Conservation (phyloP, 2,329 filamentous ascomycete genomes). For the Penicillium sp. region DNA sequence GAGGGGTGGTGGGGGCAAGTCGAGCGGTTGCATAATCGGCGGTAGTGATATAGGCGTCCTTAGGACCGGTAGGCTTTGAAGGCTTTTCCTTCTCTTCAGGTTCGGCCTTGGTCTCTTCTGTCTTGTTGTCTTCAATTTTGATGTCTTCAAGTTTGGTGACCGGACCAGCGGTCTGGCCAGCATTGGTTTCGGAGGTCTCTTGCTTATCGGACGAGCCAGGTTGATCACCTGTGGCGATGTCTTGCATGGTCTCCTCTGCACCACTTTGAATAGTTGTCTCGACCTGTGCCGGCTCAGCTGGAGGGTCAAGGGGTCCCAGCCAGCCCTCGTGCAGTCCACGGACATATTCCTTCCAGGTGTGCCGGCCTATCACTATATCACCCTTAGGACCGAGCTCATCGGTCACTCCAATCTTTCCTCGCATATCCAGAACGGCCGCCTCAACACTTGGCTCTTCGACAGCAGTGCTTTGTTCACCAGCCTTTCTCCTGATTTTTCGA, state of each 20-base stretch:
- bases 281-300: constrained; percentile 24
- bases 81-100: constrained; percentile 48
- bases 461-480: constrained; percentile 57
- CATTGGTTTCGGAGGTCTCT: constrained; percentile 38
- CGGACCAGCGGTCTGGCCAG: constrained; percentile 27
- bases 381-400: constrained; percentile 76
- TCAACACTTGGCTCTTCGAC: constrained; percentile 57
- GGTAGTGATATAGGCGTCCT: constrained; percentile 73
- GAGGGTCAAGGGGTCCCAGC: constrained; percentile 76
- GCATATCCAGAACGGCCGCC: constrained; percentile 64
- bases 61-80: constrained; percentile 60
- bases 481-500: constrained; percentile 65
- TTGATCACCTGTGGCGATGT: constrained; percentile 27
- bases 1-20: constrained; percentile 69
- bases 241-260: constrained; percentile 29
- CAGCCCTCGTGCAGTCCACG: constrained; percentile 94
- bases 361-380: constrained; percentile 85
- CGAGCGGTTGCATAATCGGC: constrained; percentile 70
- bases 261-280: constrained; percentile 25
- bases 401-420: constrained; percentile 68
- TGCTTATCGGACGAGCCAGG: constrained; percentile 15
- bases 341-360: constrained; percentile 98
- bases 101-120: constrained; percentile 58
- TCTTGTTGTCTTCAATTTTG: constrained; percentile 6
- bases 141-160: background rate